Percentiles rank a stretch among this genome's conserved stretches.
Evolutionary conservation across 352 stramenopile species (phyloP).

Genomic region (Elongisporangium anandrum): DNA sequence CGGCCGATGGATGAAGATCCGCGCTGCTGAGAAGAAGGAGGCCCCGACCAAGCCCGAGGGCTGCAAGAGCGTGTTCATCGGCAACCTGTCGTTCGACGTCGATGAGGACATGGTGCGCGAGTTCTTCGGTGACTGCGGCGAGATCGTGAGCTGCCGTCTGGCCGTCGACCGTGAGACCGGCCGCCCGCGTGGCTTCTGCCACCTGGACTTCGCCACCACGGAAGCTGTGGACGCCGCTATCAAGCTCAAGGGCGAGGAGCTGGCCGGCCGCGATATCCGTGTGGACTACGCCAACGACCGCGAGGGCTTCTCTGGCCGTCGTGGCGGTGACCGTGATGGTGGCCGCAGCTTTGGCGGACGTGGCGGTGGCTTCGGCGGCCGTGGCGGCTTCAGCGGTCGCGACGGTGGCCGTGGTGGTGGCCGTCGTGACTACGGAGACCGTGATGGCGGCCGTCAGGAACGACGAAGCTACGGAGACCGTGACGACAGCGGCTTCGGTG

Average conservation of each 20-base stretch:
- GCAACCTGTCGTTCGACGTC: slow-evolving; percentile 96
- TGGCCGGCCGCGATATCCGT: slow-evolving; percentile 91
- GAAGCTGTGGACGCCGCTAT: slow-evolving; percentile 91
- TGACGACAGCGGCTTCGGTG: too few relatives aligned
- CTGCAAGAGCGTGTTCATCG: slow-evolving; percentile 96
- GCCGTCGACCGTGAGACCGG: slow-evolving; percentile 96
- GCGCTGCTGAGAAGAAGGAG: slow-evolving; percentile 70
- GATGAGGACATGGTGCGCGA: slow-evolving; percentile 93
- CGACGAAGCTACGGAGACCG: too few relatives aligned
- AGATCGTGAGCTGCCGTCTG: slow-evolving; percentile 94
- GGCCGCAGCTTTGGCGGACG: slow-evolving; percentile 12
- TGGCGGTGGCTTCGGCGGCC: slow-evolving; percentile 37
- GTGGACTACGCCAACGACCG: slow-evolving; percentile 94
- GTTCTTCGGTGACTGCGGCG: slow-evolving; percentile 93
- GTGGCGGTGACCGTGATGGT: slow-evolving; percentile 20
- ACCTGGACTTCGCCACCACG: slow-evolving; percentile 96
- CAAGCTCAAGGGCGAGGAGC: slow-evolving; percentile 89
- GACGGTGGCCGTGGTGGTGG: slow-evolving; percentile 45
- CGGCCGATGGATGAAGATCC: slow-evolving; percentile 95
- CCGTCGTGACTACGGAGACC: slow-evolving; percentile 1
- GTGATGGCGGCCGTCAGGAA: too few relatives aligned
- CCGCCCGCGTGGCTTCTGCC: slow-evolving; percentile 97
- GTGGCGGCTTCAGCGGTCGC: slow-evolving; percentile 55
- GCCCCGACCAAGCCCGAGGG: slow-evolving; percentile 72
- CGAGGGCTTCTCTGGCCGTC: slow-evolving; percentile 24